phyloP scores from a whole-genome alignment of 257 asterid species.

The Gentiana dahurica region DNA sequence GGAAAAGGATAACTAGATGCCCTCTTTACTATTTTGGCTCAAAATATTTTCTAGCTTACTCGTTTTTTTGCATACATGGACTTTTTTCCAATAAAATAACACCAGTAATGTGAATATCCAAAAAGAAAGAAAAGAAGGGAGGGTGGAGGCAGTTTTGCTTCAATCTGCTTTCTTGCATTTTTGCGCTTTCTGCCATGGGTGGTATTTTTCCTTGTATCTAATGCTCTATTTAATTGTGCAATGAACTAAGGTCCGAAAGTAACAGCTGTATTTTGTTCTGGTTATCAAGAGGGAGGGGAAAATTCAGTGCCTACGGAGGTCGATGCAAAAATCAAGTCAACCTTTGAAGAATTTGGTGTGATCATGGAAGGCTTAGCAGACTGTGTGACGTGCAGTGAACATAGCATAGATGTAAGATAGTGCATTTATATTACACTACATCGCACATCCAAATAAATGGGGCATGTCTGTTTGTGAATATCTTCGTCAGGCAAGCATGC shows the following conservation, averaged over 20 bases:
- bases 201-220: conserved; percentile 11
- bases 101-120: too few relatives aligned
- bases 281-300: conserved; percentile 39
- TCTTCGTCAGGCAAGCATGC: not conserved
- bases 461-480: not conserved
- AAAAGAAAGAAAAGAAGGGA: too few relatives aligned
- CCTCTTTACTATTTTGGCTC: too few relatives aligned
- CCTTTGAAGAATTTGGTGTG: conserved; percentile 32
- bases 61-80: too few relatives aligned
- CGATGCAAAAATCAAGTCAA: conserved; percentile 20
- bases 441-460: too few relatives aligned
- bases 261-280: conserved; percentile 42
- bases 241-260: conserved; percentile 64
- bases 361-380: conserved; percentile 63
- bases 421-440: too few relatives aligned
- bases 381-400: conserved; percentile 59
- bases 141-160: too few relatives aligned
- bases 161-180: not conserved
- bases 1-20: too few relatives aligned
- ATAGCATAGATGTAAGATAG: conserved; percentile 47
- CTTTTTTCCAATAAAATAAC: too few relatives aligned
- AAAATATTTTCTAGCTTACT: too few relatives aligned
- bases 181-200: not conserved
- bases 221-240: conserved; percentile 13
- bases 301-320: conserved; percentile 17